A percentile compares a stretch with the other conserved stretches of the same genome.
Evolutionary conservation across 306 rosid genomes (phyloP).

Genomic region (Cicer chorassanicum): DNA sequence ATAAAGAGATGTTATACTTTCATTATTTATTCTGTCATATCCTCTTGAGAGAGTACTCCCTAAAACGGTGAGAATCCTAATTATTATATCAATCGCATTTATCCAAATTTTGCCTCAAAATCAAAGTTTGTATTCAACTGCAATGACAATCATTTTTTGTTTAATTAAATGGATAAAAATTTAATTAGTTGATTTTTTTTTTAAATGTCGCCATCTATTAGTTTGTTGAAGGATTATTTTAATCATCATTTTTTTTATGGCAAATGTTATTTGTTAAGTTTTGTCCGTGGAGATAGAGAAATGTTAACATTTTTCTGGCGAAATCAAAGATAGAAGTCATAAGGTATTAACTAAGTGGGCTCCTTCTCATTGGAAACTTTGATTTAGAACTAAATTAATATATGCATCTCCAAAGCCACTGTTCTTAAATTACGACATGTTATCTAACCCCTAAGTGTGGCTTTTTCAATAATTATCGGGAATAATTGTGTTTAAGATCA

Average conservation of each 20-base stretch:
- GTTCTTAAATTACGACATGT: not conserved
- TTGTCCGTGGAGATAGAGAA: too few species aligned
- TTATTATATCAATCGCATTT: too few species aligned
- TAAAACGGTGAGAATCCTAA: too few species aligned
- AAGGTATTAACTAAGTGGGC: slow-evolving; percentile 40
- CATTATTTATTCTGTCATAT: too few species aligned
- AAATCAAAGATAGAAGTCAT: slow-evolving; percentile 23
- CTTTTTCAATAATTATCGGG: slow-evolving; percentile 16
- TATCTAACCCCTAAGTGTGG: slow-evolving; percentile 15
- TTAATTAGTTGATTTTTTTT: not conserved
- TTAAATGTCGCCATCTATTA: not conserved
- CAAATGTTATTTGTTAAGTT: too few species aligned
- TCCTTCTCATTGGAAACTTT: slow-evolving; percentile 30
- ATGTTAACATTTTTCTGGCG: not conserved
- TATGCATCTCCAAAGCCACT: slow-evolving; percentile 29
- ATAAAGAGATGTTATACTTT: too few species aligned
- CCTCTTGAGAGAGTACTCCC: too few species aligned
- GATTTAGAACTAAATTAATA: slow-evolving; percentile 3
- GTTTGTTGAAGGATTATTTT: not conserved
- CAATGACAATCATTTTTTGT: too few species aligned
- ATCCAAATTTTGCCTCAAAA: too few species aligned
- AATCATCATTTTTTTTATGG: not conserved
- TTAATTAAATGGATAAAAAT: too few species aligned
- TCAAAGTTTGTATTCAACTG: too few species aligned
- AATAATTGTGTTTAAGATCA: slow-evolving; percentile 6